These are phyloP conservation scores for Parmales sp. DNA, from an alignment of 108 stramenopile species.

Conservation along the genomic window DNA sequence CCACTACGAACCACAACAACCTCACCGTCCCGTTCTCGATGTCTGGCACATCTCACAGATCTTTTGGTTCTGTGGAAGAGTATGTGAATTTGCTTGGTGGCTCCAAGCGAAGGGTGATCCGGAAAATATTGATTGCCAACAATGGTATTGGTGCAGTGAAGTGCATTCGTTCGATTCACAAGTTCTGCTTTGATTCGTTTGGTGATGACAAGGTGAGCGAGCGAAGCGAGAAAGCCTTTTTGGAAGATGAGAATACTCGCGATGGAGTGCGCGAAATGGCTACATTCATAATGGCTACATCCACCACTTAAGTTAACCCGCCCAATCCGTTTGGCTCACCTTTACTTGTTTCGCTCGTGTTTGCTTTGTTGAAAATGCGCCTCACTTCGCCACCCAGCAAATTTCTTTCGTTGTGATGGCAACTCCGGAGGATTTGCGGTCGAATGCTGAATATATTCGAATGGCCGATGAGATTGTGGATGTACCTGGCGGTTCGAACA, in stretches of 20 bases:
- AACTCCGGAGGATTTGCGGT: slow-evolving; percentile 91
- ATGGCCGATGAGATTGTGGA: slow-evolving; percentile 98
- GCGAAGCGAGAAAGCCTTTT: no score
- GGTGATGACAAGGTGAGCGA: no score
- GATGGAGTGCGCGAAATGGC: no score
- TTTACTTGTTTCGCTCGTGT: no score
- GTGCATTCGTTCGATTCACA: slow-evolving; percentile 88
- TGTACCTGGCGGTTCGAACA: slow-evolving; percentile 98
- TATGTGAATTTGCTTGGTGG: slow-evolving; percentile 62
- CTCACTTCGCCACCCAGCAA: no score
- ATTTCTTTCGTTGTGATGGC: slow-evolving; percentile 98
- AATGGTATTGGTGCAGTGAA: slow-evolving; percentile 94
- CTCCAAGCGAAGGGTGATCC: slow-evolving; percentile 51
- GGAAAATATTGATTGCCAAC: slow-evolving; percentile 78
- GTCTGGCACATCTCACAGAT: slow-evolving; percentile 56
- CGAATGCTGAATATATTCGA: slow-evolving; percentile 99
- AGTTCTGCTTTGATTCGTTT: slow-evolving; percentile 91
- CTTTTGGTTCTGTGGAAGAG: slow-evolving; percentile 46
- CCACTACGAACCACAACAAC: no score
- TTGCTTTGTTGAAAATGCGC: no score
- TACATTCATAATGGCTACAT: no score
- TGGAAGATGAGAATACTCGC: no score
- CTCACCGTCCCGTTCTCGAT: no score
- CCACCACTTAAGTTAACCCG: no score
- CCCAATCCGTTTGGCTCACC: no score